phyloP scores from a whole-genome alignment of 768 basidiomycete genomes.

The Filobasidium wieringae region DNA sequence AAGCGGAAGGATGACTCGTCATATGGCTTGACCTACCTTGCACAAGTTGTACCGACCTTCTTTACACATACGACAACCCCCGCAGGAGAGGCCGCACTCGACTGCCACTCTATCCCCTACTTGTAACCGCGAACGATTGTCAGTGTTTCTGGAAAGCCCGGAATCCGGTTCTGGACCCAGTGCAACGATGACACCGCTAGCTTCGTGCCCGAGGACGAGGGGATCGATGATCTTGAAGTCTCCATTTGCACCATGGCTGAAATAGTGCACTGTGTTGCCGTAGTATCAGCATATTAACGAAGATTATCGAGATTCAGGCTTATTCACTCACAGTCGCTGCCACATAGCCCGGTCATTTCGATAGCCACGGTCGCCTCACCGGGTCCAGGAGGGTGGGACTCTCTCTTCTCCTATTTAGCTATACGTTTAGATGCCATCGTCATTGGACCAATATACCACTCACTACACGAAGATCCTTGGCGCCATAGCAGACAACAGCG shows the following conservation, averaged over 20 bases:
- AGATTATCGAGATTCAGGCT: not conserved
- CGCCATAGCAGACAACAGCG: conserved; percentile 70
- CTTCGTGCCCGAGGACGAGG: conserved; percentile 82
- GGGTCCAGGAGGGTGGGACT: conserved; percentile 49
- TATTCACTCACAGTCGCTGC: conserved; percentile 43
- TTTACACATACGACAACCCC: conserved; percentile 43
- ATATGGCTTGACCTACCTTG: conserved; percentile 27
- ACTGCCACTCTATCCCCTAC: conserved; percentile 39
- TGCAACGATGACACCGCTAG: conserved; percentile 44
- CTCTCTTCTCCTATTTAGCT: conserved; percentile 47
- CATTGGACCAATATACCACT: conserved; percentile 11
- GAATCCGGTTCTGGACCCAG: conserved; percentile 57
- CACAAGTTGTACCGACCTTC: conserved; percentile 83
- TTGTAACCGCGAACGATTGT: conserved; percentile 19
- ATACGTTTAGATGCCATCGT: not conserved
- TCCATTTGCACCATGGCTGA: conserved; percentile 75
- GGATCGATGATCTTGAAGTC: conserved; percentile 77
- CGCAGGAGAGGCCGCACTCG: conserved; percentile 39
- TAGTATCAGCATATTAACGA: not conserved
- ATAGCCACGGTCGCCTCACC: conserved; percentile 71
- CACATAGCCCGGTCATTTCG: conserved; percentile 78
- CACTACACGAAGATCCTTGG: conserved; percentile 66
- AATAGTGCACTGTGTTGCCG: conserved; percentile 69
- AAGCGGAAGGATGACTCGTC: not conserved
- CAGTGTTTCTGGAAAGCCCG: conserved; percentile 15